Evolutionary conservation across 2,329 filamentous ascomycete genomes (phyloP).

Genomic region (Lizonia empirigonia): DNA sequence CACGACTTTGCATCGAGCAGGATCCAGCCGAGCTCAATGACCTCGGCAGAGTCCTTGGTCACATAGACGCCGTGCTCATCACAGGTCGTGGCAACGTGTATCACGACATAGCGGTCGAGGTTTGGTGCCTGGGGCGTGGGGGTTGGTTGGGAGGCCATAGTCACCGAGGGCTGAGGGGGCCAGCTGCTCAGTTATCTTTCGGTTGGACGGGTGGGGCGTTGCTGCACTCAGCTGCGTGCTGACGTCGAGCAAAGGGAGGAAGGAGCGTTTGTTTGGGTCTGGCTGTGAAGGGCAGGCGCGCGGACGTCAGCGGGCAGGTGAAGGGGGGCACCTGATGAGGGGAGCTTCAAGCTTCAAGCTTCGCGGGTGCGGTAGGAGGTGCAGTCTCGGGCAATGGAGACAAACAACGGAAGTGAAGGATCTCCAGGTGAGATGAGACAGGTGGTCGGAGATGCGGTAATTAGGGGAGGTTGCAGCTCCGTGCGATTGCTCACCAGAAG

Average conservation of each 20-base stretch:
- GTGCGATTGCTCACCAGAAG: slow-evolving; percentile 35
- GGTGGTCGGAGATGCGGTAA: slow-evolving; percentile 32
- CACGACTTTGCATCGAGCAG: slow-evolving; percentile 87
- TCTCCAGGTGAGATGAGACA: slow-evolving; percentile 33
- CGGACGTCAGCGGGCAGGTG: slow-evolving; percentile 37
- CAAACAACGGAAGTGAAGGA: slow-evolving; percentile 23
- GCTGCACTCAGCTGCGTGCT: slow-evolving; percentile 16
- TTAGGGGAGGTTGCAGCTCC: slow-evolving; percentile 34
- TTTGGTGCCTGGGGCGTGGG: slow-evolving; percentile 44
- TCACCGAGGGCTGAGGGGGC: slow-evolving; percentile 14
- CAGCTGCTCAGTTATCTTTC: slow-evolving; percentile 5
- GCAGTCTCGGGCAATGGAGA: slow-evolving; percentile 26
- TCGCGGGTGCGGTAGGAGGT: slow-evolving; percentile 24
- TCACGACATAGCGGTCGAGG: slow-evolving; percentile 95
- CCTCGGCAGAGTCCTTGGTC: slow-evolving; percentile 98
- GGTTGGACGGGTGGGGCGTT: slow-evolving; percentile 6
- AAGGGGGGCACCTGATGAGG: slow-evolving; percentile 22
- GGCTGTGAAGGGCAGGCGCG: slow-evolving; percentile 19
- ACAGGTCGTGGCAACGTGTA: slow-evolving; percentile 98
- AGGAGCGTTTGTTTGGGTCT: slow-evolving; percentile 18
- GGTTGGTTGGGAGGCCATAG: slow-evolving; percentile 38
- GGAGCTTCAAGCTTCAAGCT: slow-evolving; percentile 24
- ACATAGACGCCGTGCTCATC: slow-evolving; percentile 99
- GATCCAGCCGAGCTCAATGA: slow-evolving; percentile 99
- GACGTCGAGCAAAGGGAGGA: slow-evolving; percentile 18